Conservation (phyloP, 176 grass and related monocot species). For the Zizania latifolia region DNA sequence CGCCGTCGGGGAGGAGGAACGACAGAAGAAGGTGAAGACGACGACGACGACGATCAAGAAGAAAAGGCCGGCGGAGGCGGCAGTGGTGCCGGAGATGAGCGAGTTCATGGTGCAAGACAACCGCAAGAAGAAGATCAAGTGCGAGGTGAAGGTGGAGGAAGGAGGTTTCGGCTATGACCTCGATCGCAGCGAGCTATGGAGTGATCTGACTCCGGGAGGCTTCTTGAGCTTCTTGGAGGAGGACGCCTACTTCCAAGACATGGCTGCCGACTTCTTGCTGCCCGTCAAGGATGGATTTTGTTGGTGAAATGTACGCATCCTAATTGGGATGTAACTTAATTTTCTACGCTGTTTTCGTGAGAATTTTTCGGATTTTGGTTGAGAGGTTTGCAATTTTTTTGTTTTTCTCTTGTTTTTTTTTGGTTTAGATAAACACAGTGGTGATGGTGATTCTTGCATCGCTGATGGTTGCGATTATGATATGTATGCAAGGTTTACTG, state of each 20-base stretch:
- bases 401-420: background rate
- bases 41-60: conserved; percentile 8
- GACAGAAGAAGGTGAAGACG: background rate
- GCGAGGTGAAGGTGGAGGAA: conserved; percentile 53
- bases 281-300: conserved; percentile 39
- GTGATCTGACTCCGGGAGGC: conserved; percentile 38
- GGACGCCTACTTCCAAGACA: conserved; percentile 37
- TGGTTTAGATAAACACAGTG: background rate
- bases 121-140: conserved; percentile 37
- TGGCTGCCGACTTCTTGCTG: conserved; percentile 35
- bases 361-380: conserved; percentile 20
- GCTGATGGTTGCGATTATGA: background rate
- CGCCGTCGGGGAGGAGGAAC: background rate
- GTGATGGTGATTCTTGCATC: conserved; percentile 9
- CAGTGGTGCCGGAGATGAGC: background rate
- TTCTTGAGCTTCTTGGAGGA: conserved; percentile 68
- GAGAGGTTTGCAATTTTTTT: background rate
- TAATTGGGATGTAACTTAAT: conserved; percentile 6
- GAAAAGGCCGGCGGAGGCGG: conserved; percentile 20
- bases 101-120: conserved; percentile 12
- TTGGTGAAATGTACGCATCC: conserved; percentile 39
- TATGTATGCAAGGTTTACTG: conserved; percentile 9
- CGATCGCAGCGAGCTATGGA: conserved; percentile 37
- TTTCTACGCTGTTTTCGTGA: background rate
- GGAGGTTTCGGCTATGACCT: conserved; percentile 19